phyloP scores from a whole-genome alignment of 345 rosid species.

The Stellera chamaejasme region DNA sequence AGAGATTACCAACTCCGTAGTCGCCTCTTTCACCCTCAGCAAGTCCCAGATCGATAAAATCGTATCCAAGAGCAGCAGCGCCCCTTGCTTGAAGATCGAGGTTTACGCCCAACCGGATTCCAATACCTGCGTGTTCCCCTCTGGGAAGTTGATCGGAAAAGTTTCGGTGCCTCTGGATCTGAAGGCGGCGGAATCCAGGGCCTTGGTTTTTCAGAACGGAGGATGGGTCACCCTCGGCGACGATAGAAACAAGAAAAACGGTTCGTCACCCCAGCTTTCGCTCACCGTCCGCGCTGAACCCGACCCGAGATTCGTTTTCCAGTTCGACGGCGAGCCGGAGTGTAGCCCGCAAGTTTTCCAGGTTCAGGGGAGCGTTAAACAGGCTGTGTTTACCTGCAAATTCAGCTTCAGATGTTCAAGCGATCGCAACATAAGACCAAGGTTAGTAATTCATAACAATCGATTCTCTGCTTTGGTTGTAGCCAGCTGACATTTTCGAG shows the following conservation, averaged over 20 bases:
- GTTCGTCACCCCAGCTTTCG: constrained; percentile 37
- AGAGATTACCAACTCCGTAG: constrained; percentile 22
- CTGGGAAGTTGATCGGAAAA: constrained; percentile 56
- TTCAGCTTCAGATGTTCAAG: constrained; percentile 53
- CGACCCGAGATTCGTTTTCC: constrained; percentile 86
- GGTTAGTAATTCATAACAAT: constrained; percentile 26
- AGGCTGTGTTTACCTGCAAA: constrained; percentile 96
- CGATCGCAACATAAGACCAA: constrained; percentile 55
- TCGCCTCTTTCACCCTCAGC: constrained; percentile 58
- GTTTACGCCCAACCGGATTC: constrained; percentile 34
- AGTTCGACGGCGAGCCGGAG: constrained; percentile 86
- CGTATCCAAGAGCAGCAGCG: constrained; percentile 13
- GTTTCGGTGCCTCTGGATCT: constrained; percentile 53
- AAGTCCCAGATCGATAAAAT: constrained; percentile 39
- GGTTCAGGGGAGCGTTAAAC: constrained; percentile 75
- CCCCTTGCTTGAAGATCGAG: constrained; percentile 32
- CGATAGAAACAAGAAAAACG: constrained; percentile 20
- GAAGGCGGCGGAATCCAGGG: constrained; percentile 41
- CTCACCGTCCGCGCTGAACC: constrained; percentile 58
- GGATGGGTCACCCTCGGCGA: constrained; percentile 51
- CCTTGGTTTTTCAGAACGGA: constrained; percentile 58
- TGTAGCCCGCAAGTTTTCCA: constrained; percentile 95
- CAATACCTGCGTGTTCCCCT: constrained; percentile 31
- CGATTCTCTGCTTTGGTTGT: background rate
- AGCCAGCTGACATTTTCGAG: background rate